Base-by-base conservation (phyloP, 2,329 filamentous ascomycete species). In the Paecilomyces fulvus region DNA sequence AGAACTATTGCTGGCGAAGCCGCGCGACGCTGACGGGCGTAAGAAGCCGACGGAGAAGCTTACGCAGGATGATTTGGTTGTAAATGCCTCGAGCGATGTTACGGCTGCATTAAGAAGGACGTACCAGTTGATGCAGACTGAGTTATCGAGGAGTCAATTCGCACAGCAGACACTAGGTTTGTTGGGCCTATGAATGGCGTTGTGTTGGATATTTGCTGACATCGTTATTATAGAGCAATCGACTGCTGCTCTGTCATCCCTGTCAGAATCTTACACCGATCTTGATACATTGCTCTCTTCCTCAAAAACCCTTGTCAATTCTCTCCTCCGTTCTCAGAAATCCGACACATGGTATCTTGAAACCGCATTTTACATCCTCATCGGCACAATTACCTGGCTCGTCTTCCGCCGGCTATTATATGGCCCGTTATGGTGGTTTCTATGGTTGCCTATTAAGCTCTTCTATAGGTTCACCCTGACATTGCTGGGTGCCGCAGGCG, bases 261-360 rank as follows among this genome's bases (percentile, higher is more conserved):
- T 99, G 1, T 84, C 87, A 3, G 88, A 95, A 65, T 87, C 84
- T 37, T 99, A 99, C 74, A 84, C 80, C 20, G 84, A 85, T 52
- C 82, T 97, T 4, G 90, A 92, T 64, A 83, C 83, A 11, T 81
- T 96, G 67, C 80, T 99, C 37, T 79, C 83, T 2, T 88, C 83
- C 56, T 92, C 89, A 50, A 82, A 83, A 61, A 86, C 85, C 55
- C 78, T 99, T 17, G 82, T 96, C 7, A 84, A 84, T 6, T 90
- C 89, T 17, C 78, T 99, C 50, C 76, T 97, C 51, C 84, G 84
- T 59, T 94, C 89, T 61, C 90, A 95, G 69, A 99, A 99, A 79
- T 94, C 88, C 62, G 94, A 99, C 70, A 96, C 92, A 2, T 99
- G 94, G 94, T 99, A 99, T 70, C 82, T 99, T 31, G 88, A 94